Evolutionary conservation across 2,329 filamentous ascomycete genomes (phyloP), one percentile per base, ranked within the genome.

Genomic region (Pseudogymnoascus sp.): DNA sequence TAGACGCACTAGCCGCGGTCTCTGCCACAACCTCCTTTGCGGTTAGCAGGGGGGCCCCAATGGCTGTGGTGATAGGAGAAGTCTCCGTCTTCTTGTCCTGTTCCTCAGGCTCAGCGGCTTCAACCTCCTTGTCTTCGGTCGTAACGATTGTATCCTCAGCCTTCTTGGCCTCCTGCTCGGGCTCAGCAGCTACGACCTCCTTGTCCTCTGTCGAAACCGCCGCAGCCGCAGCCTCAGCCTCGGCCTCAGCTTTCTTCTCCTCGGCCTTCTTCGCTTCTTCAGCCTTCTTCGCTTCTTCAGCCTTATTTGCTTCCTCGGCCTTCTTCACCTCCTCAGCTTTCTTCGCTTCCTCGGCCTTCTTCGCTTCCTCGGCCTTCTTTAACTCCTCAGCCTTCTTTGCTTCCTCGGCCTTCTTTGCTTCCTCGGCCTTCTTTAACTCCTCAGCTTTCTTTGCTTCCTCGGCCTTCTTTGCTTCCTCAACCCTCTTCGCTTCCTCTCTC

Each of bases 11-110:
- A 14, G 18, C 34, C 21, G 59, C 38, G 8, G 59, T 60, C 59
- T 60, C 59, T 16, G 18, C 25, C n/a, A 60, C 59, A 8, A 60
- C 59, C n/a, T 60, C 59, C 3, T 60, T n/a, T n/a, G 36, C 59
- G 9, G 31, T 40, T 12, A 60, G 21, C 12, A 60, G 25, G 12
- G 23, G 6, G 12, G 34, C 23, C 4, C 59, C 59, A 18, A 60
- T 38, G 18, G 59, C 59, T n/a, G 59, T 60, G n/a, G 59, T 60
- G 18, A 38, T 42, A 23, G 34, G 21, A 3, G 16, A 21, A n/a
- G 56, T 36, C 56, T 37, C 56, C 11, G 53, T 5, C 23, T 53
- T 53, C 56, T 60, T 21, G 12, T 37, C 31, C 28, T 36, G 12
- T n/a, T 37, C 31, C 9, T 25, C 16, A 14, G 56, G 56, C 56